Evolutionary conservation across 345 rosid species (phyloP).

Genomic region (Arabis alpina): DNA sequence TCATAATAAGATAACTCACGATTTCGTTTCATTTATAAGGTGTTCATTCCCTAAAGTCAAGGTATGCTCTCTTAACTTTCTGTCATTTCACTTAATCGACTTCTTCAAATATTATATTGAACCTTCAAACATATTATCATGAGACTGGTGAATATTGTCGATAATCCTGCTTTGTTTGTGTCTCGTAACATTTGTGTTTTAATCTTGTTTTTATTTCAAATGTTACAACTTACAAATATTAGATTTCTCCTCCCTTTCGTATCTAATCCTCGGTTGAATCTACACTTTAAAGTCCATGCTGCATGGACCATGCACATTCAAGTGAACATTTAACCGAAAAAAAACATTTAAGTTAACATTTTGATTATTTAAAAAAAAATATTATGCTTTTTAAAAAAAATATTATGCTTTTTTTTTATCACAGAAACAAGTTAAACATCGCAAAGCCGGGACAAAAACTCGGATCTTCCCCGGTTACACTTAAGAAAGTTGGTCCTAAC

Average conservation of each 20-base stretch:
- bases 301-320: not conserved
- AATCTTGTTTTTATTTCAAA: not conserved
- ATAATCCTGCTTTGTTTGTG: too few species aligned
- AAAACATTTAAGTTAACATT: too few species aligned
- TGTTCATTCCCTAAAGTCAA: conserved; percentile 30
- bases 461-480: not conserved
- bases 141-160: too few species aligned
- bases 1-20: not conserved
- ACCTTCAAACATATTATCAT: too few species aligned
- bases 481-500: conserved; percentile 20
- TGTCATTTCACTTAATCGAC: not conserved
- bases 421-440: conserved; percentile 27
- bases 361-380: too few species aligned
- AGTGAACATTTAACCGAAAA: not conserved
- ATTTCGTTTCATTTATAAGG: conserved; percentile 20
- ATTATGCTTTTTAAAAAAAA: too few species aligned
- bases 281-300: not conserved
- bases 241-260: not conserved
- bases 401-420: not conserved
- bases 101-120: not conserved
- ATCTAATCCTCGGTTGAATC: not conserved
- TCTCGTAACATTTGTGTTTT: too few species aligned
- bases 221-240: not conserved
- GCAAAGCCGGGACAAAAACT: conserved; percentile 6
- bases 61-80: conserved; percentile 15